Evolutionary conservation across 1,284 basidiomycete genomes (phyloP), one percentile per base, ranked within the genome.

Genomic region (Neolentinus lepideus): DNA sequence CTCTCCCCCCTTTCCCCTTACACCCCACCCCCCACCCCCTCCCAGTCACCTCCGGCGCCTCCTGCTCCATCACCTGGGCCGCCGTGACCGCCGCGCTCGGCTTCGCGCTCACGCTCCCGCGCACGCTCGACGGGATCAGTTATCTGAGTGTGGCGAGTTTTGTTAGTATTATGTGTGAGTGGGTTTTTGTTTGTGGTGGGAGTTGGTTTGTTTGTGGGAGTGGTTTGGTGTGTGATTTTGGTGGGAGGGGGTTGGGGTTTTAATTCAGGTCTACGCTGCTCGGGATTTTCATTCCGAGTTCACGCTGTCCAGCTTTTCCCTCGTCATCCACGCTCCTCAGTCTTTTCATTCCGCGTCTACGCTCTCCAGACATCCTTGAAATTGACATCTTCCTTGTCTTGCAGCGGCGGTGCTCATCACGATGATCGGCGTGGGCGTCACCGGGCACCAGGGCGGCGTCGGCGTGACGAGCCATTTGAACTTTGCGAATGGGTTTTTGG

Each of bases 101-200:
- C 47, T 38, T 69, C n/a, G 54, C 65, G 3, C 54, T 67, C 12
- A 69, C 67, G 2, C 48, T 69, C n/a, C 67, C 67, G 2, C 58
- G 67, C 26, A 69, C 67, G 27, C 60, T 69, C 2, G 61, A 66
- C 31, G 66, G 67, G 3, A 66, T 69, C 21, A 63, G 66, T 0
- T 67, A 67, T 57, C 57, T 69, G 43, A 68, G 67, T 54, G 66
- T 69, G 11, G 65, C 56, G 2, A 68, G 66, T 6, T 69, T 69
- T 56, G 62, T 65, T 9, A 68, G 66, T 8, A 68, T 52, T 9
- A 52, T 52, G 27, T 9, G 47, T 50, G 22, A 3, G 47, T 24
- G 11, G 6, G 3, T 24, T 4, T 16, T 50, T 50, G 8, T 50
- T 22, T 12, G 8, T n/a, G 47, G 24, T 16, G 2, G 29, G 26